phyloP scores from a whole-genome alignment of 1,284 basidiomycete genomes.

The Leccinum angustisporum region DNA sequence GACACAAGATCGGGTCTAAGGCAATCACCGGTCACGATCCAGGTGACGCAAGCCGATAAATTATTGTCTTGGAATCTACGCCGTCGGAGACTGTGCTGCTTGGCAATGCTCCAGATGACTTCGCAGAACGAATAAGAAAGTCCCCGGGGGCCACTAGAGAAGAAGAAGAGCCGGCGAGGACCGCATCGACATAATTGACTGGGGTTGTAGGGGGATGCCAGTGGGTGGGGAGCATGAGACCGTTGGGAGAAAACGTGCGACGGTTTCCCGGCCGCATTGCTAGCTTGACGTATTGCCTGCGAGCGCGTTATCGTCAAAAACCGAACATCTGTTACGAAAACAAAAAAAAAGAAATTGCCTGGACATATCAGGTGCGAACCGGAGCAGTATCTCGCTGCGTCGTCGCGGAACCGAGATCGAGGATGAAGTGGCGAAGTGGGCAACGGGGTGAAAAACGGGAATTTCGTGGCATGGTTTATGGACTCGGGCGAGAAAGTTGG shows the following conservation, averaged over 20 bases:
- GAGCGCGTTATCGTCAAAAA: background rate
- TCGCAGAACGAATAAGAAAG: background rate
- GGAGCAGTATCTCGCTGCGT: background rate
- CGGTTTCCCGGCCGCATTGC: background rate
- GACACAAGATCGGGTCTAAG: background rate
- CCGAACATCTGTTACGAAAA: background rate
- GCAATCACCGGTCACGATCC: background rate
- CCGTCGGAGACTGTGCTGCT: no score
- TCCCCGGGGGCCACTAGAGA: background rate
- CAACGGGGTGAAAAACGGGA: background rate
- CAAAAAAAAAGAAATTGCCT: background rate
- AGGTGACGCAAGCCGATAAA: background rate
- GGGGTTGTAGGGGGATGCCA: background rate
- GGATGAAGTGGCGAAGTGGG: background rate
- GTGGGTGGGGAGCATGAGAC: slow-evolving; percentile 6
- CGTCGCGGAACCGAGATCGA: background rate
- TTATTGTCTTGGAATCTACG: background rate
- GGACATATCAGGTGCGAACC: background rate
- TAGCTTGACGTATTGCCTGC: background rate
- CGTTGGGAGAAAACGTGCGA: background rate
- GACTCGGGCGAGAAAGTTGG: background rate
- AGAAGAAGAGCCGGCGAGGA: background rate
- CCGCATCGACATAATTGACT: background rate
- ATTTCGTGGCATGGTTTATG: slow-evolving; percentile 1
- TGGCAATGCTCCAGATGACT: background rate